Base-by-base conservation (phyloP, 148 eudicot species). In the Vaccinium corymbosum region DNA sequence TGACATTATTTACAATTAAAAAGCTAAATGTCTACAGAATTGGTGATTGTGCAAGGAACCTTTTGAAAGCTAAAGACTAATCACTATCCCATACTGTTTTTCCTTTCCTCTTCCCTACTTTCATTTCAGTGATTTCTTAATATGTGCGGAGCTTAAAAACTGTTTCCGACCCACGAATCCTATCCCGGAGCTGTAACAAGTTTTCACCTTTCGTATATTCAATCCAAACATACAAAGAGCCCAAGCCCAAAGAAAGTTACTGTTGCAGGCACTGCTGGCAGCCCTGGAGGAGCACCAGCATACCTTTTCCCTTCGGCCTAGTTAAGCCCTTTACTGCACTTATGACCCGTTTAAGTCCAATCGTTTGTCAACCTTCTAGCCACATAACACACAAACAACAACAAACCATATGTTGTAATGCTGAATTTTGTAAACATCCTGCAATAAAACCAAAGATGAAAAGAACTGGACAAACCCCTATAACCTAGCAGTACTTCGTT, bases 91-190 rank as follows among this genome's bases (percentile, higher is more conserved):
- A 68, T 6, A 35, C 35, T 71, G 32, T 71, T 68, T 46, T 71
- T 71, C 49, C n/a, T 71, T 35, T 71, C 20, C 46, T 71, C 42
- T 35, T 68, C 27, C 17, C 0, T 29, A 27, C 42, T 68, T 68
- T 68, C 73, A 27, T 68, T 14, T 71, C 51, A 8, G 14, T 17
- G 48, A 38, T 73, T 71, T 73, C 77, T 73, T 42, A 7, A 17
- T 17, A 42, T 20, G 4, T 12, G n/a, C 76, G 5, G 50, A 3
- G n/a, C 77, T 35, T 7, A 73, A 42, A n/a, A 50, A 35, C 20
- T 42, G 77, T 73, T 73, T 73, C 77, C 25, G 17, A 73, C 77
- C 10, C 77, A 73, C 42, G 51, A 42, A 38, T 73, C 77, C 50
- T 73, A 19, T 19, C 12, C 9, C 4, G 5, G 42, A 73, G 22